These are phyloP conservation scores for Hymenoscyphus linearis DNA, from an alignment of 2,329 filamentous ascomycete genomes.

Conservation along the genomic window DNA sequence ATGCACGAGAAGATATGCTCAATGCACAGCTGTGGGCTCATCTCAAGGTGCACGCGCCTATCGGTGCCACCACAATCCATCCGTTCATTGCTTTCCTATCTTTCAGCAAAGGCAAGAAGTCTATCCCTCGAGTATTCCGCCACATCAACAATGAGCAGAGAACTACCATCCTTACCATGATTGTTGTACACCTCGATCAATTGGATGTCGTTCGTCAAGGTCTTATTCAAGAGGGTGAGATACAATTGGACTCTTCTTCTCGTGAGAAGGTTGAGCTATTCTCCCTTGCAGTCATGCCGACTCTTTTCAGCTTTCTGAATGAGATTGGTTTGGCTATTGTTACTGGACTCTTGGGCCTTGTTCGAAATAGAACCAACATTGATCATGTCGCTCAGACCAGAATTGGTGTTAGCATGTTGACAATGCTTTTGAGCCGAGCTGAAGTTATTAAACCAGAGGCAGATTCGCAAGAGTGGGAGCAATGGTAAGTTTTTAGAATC, in stretches of 20 bases:
- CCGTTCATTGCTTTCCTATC: slow-evolving; percentile 96
- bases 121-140: slow-evolving; percentile 88
- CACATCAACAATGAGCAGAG: slow-evolving; percentile 90
- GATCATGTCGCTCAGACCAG: slow-evolving; percentile 80
- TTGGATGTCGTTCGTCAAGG: slow-evolving; percentile 84
- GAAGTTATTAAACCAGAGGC: slow-evolving; percentile 79
- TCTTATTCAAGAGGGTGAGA: slow-evolving; percentile 67
- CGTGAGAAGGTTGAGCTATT: slow-evolving; percentile 94
- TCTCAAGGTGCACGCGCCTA: slow-evolving; percentile 89
- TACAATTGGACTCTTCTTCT: slow-evolving; percentile 66
- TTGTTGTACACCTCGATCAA: slow-evolving; percentile 86
- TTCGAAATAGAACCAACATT: slow-evolving; percentile 70
- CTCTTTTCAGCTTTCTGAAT: slow-evolving; percentile 82
- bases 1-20: slow-evolving; percentile 62
- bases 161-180: slow-evolving; percentile 92
- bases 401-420: slow-evolving; percentile 83
- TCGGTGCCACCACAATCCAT: slow-evolving; percentile 70
- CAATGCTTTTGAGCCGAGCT: slow-evolving; percentile 88
- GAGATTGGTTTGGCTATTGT: slow-evolving; percentile 89
- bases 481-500: slow-evolving; percentile 56
- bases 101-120: slow-evolving; percentile 93
- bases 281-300: slow-evolving; percentile 80
- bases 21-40: slow-evolving; percentile 79
- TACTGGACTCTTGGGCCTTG: slow-evolving; percentile 79
- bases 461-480: slow-evolving; percentile 67